Conservation (phyloP, 257 asterid genomes). For the Cruciata laevipes region DNA sequence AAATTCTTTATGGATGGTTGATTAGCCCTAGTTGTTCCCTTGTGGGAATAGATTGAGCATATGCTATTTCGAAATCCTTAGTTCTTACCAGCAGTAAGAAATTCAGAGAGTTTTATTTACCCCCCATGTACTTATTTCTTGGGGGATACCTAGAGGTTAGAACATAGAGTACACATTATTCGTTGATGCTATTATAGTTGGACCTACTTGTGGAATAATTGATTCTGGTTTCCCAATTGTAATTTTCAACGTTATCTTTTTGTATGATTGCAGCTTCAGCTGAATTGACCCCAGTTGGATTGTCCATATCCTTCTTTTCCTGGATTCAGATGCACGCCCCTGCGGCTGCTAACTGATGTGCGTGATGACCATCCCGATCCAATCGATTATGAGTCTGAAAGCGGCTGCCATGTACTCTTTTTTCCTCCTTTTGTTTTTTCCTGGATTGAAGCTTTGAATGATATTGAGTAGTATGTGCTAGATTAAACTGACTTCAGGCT, state of each 20-base stretch:
- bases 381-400: not conserved
- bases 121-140: too few relatives aligned
- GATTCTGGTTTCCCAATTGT: not conserved
- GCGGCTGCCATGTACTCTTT: not conserved
- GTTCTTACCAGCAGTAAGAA: not conserved
- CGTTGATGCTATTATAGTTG: not conserved
- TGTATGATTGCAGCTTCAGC: not conserved
- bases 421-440: not conserved
- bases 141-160: not conserved
- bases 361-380: not conserved
- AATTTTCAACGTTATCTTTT: slow-evolving; percentile 4
- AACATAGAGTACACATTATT: not conserved
- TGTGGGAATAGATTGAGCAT: not conserved
- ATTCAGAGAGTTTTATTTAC: not conserved
- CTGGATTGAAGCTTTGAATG: not conserved
- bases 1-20: not conserved
- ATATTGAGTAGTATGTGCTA: not conserved
- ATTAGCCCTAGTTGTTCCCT: not conserved
- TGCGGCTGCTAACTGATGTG: slow-evolving; percentile 1
- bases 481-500: not conserved
- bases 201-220: not conserved
- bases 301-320: not conserved
- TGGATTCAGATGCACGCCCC: not conserved
- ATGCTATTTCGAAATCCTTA: not conserved
- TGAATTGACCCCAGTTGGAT: not conserved